A percentile compares a stretch with the other conserved stretches of the same genome.
phyloP scores from a whole-genome alignment of 2,329 filamentous ascomycete genomes.

The Monilinia polystroma region DNA sequence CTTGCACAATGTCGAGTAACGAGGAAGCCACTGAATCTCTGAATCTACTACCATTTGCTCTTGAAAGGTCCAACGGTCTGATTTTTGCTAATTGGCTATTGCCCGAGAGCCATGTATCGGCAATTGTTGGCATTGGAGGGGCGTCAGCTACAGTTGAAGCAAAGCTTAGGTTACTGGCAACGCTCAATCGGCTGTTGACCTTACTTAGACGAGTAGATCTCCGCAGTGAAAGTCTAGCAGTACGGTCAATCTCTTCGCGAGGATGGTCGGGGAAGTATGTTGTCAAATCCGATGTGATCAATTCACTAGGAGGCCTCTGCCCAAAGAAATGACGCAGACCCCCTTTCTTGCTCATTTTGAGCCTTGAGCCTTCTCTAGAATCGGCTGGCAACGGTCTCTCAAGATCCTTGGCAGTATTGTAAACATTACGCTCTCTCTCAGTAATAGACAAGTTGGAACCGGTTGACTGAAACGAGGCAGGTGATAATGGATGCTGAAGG shows the following conservation, averaged over 20 bases:
- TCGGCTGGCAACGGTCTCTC: constrained; percentile 52
- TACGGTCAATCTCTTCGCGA: constrained; percentile 91
- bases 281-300: constrained; percentile 93
- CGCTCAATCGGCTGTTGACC: constrained; percentile 88
- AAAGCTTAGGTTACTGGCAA: constrained; percentile 89
- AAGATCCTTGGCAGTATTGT: constrained; percentile 57
- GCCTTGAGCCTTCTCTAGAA: constrained; percentile 40
- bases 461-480: constrained; percentile 61
- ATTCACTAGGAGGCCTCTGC: constrained; percentile 87
- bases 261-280: constrained; percentile 97
- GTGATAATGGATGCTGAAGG: constrained; percentile 81
- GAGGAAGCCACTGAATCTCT: constrained; percentile 88
- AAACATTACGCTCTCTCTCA: constrained; percentile 67
- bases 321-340: constrained; percentile 83
- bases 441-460: constrained; percentile 41
- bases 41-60: constrained; percentile 53
- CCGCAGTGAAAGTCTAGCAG: constrained; percentile 87
- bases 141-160: constrained; percentile 91
- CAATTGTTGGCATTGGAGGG: constrained; percentile 92
- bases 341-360: constrained; percentile 49
- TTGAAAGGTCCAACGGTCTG: constrained; percentile 46
- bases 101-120: constrained; percentile 82
- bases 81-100: constrained; percentile 54
- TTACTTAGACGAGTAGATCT: constrained; percentile 88
- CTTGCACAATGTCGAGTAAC: constrained; percentile 83